Conservation (phyloP, 1,139 yeast genomes). For the Insectozyma bohioensis region DNA sequence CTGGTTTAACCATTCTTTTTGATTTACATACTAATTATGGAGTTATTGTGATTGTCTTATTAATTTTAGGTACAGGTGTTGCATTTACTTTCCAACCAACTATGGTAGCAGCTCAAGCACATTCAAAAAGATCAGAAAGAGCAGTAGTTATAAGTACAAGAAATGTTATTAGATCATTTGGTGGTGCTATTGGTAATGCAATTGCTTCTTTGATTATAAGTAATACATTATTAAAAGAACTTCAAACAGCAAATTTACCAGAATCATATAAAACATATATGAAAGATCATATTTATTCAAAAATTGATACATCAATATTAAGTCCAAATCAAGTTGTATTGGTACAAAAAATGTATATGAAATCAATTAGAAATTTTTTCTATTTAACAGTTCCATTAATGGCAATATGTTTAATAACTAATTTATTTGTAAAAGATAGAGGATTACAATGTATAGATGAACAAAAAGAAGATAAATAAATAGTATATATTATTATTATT, state of each 20-base stretch:
- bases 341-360: conserved; percentile 30
- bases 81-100: conserved; percentile 36
- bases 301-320: conserved; percentile 18
- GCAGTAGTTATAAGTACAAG: conserved; percentile 58
- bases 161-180: conserved; percentile 52
- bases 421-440: conserved; percentile 37
- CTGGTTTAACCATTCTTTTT: conserved; percentile 39
- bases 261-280: conserved; percentile 17
- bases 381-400: conserved; percentile 42
- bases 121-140: conserved; percentile 48
- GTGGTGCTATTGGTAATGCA: conserved; percentile 47
- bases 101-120: conserved; percentile 56
- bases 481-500: conserved; percentile 2
- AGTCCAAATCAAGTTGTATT: conserved; percentile 19
- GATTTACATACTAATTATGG: conserved; percentile 29
- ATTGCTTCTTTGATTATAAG: conserved; percentile 25
- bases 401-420: conserved; percentile 35
- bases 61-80: conserved; percentile 48
- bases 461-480: conserved; percentile 6
- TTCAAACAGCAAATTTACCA: conserved; percentile 14
- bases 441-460: conserved; percentile 43
- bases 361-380: conserved; percentile 37
- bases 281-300: conserved; percentile 19
- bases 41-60: conserved; percentile 32
- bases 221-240: conserved; percentile 18